Evolutionary conservation across 2,329 filamentous ascomycete species (phyloP), one percentile per base, ranked within the genome.

Genomic region (Sclerotinia borealis): DNA sequence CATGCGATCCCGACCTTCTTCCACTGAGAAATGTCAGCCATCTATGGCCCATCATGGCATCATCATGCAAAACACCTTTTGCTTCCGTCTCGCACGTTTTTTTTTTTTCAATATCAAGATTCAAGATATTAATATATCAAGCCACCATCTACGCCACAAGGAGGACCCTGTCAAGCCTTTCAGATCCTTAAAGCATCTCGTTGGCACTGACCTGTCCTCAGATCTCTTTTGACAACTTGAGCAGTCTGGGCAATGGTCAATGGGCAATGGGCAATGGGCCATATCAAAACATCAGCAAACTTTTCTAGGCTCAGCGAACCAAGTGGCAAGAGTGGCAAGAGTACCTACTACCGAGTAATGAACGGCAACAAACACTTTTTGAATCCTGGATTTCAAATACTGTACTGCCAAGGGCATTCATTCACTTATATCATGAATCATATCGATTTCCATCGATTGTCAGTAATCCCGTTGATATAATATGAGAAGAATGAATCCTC

Each of bases 251-350:
- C n/a, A n/a, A n/a, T n/a, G n/a, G n/a, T n/a, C n/a, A n/a, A n/a
- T n/a, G n/a, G n/a, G n/a, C n/a, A n/a, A n/a, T n/a, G n/a, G n/a
- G n/a, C n/a, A n/a, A n/a, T n/a, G 22, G 13, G 36, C 29, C 7
- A 43, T 31, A n/a, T 41, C 19, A 45, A 31, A 45, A 45, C 25
- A 43, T 56, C 55, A 59, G 55, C 55, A 49, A 48, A 59, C 41
- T 59, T 59, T 37, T 47, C 27, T 37, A 13, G 9, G 34, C n/a
- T n/a, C 34, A 6, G 9, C 13, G 19, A 17, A 39, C 34, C 34
- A 52, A 19, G 36, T 52, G 13, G 25, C n/a, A n/a, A n/a, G n/a
- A n/a, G n/a, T n/a, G n/a, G n/a, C n/a, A n/a, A n/a, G n/a, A n/a
- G n/a, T n/a, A n/a, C n/a, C n/a, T n/a, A n/a, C n/a, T n/a, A n/a